Conservation (phyloP, 164 flowering plant species). For the Vitis cinerea region DNA sequence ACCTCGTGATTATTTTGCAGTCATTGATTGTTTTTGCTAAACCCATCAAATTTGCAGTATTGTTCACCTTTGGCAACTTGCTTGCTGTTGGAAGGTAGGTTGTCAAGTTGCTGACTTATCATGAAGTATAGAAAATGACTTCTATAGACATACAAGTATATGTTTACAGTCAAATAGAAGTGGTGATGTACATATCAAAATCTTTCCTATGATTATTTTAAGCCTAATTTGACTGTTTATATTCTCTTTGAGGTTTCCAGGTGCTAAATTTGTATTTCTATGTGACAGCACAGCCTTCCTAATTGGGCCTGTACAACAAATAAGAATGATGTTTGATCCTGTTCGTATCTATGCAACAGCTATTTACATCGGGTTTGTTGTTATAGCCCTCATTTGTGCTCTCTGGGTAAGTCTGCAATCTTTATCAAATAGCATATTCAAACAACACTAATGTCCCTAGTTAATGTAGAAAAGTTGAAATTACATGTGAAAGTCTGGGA, state of each 20-base stretch:
- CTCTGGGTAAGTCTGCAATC: constrained; percentile 56
- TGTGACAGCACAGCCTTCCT: constrained; percentile 88
- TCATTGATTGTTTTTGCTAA: constrained; percentile 69
- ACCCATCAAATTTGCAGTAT: constrained; percentile 86
- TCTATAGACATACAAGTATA: background rate
- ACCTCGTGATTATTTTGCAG: constrained; percentile 42
- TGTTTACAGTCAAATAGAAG: background rate
- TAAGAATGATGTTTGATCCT: constrained; percentile 82
- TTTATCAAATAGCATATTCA: background rate
- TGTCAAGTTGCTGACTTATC: background rate
- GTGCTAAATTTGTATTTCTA: constrained; percentile 17
- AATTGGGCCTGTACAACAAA: constrained; percentile 65
- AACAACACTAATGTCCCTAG: background rate
- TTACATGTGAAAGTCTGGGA: background rate
- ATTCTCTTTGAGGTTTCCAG: background rate
- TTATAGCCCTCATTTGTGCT: constrained; percentile 77
- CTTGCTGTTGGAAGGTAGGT: constrained; percentile 87
- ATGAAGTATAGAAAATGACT: background rate
- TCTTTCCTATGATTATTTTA: no score
- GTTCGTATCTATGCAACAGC: constrained; percentile 70
- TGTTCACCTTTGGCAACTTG: constrained; percentile 84
- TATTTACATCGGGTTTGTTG: constrained; percentile 67
- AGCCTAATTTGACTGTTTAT: background rate
- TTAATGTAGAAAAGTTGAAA: background rate
- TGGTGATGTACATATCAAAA: no score